These are phyloP conservation scores for Onygenales sp. DNA, from an alignment of 2,329 filamentous ascomycete genomes.

Conservation along the genomic window DNA sequence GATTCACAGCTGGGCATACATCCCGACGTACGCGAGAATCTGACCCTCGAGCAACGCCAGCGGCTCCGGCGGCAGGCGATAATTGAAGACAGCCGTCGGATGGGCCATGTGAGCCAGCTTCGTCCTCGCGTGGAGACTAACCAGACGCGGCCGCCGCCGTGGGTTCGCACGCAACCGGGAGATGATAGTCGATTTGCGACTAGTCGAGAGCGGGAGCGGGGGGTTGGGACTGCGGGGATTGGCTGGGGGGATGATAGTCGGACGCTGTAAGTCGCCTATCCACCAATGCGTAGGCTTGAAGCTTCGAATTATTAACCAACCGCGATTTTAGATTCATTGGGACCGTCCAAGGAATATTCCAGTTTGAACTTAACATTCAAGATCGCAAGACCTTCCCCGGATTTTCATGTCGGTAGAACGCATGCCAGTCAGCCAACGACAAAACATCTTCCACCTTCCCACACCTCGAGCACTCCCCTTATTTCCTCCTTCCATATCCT, in stretches of 20 bases:
- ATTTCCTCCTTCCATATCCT: too few relatives aligned
- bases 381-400: conserved; percentile 40
- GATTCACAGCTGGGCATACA: conserved; percentile 24
- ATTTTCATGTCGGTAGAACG: conserved; percentile 30
- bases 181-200: conserved; percentile 24
- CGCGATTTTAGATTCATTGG: conserved; percentile 32
- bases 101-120: conserved; percentile 21
- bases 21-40: too few relatives aligned
- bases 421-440: too few relatives aligned
- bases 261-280: conserved; percentile 31
- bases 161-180: conserved; percentile 28
- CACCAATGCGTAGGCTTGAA: not conserved
- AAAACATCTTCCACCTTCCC: too few relatives aligned
- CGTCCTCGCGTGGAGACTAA: conserved; percentile 24
- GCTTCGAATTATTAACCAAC: conserved; percentile 5
- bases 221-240: conserved; percentile 36
- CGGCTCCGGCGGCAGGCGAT: conserved; percentile 28
- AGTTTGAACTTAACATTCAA: conserved; percentile 36
- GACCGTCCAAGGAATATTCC: conserved; percentile 40
- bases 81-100: conserved; percentile 24
- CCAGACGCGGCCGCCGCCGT: conserved; percentile 27
- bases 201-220: conserved; percentile 27
- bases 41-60: conserved; percentile 29
- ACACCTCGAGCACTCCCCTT: too few relatives aligned
- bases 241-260: conserved; percentile 39